These are phyloP conservation scores for Capsella bursapastoris DNA, from an alignment of 345 rosid genomes.

Conservation along the genomic window DNA sequence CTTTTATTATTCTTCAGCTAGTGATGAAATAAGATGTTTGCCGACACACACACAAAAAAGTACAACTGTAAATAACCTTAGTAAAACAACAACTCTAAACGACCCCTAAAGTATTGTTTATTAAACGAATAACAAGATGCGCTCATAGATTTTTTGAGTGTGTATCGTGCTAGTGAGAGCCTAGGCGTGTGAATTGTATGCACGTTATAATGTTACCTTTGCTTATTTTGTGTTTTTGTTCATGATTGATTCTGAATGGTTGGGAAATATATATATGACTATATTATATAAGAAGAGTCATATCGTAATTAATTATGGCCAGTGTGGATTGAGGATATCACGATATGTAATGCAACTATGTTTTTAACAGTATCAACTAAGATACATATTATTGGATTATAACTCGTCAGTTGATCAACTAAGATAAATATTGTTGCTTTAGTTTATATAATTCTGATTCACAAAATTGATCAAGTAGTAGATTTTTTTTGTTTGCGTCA, in stretches of 20 bases:
- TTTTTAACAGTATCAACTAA: background rate
- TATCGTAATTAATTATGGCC: background rate
- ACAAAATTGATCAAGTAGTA: background rate
- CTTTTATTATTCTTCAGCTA: background rate
- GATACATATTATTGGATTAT: background rate
- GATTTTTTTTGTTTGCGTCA: background rate
- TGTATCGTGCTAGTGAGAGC: conserved; percentile 17
- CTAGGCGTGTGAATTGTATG: conserved; percentile 26
- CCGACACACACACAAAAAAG: conserved; percentile 2
- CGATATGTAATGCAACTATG: background rate
- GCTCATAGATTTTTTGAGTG: conserved; percentile 18
- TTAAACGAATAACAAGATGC: background rate
- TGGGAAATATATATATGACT: conserved; percentile 9
- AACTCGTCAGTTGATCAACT: background rate
- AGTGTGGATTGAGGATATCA: background rate
- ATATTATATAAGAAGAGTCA: background rate
- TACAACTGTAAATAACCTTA: background rate
- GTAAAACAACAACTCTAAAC: background rate
- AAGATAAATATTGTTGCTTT: background rate
- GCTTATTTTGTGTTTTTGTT: conserved; percentile 22
- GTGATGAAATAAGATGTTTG: conserved; percentile 8
- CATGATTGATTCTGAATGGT: conserved; percentile 17
- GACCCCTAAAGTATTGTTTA: background rate
- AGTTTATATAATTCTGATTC: background rate
- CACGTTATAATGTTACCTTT: background rate